Evolutionary conservation across 2,329 filamentous ascomycete species (phyloP).

Genomic region (Venturia carpophila): DNA sequence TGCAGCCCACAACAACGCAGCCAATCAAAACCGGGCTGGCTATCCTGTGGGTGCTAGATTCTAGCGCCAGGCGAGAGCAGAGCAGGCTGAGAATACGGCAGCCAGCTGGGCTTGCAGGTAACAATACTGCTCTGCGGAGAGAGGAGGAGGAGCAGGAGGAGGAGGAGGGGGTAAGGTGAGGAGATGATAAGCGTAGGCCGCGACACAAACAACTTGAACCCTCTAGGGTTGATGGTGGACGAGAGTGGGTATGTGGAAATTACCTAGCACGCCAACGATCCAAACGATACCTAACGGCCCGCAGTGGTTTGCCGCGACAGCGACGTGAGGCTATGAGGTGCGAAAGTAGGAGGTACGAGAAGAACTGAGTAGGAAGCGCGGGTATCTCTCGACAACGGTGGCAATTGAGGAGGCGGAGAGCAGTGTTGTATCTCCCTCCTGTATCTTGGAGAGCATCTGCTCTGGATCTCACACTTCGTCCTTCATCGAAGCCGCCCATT

Average conservation of each 20-base stretch:
- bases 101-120: neutral
- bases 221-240: neutral
- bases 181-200: neutral
- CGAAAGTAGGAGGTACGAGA: neutral
- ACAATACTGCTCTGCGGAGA: neutral
- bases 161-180: neutral
- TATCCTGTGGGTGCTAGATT: slow-evolving; percentile 3
- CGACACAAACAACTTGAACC: slow-evolving; percentile 8
- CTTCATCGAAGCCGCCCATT: neutral
- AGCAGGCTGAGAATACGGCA: slow-evolving; percentile 4
- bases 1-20: slow-evolving; percentile 6
- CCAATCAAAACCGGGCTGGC: slow-evolving; percentile 1
- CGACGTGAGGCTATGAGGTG: neutral
- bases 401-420: neutral
- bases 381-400: neutral
- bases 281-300: slow-evolving; percentile 7
- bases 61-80: slow-evolving; percentile 8
- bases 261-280: slow-evolving; percentile 1
- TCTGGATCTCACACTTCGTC: neutral
- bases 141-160: neutral
- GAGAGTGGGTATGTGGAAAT: slow-evolving; percentile 11
- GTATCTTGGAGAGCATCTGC: neutral
- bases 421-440: neutral
- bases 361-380: neutral
- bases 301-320: neutral